Base-by-base conservation (phyloP, 208 protist species). In the Vickermania spadyakhi region DNA sequence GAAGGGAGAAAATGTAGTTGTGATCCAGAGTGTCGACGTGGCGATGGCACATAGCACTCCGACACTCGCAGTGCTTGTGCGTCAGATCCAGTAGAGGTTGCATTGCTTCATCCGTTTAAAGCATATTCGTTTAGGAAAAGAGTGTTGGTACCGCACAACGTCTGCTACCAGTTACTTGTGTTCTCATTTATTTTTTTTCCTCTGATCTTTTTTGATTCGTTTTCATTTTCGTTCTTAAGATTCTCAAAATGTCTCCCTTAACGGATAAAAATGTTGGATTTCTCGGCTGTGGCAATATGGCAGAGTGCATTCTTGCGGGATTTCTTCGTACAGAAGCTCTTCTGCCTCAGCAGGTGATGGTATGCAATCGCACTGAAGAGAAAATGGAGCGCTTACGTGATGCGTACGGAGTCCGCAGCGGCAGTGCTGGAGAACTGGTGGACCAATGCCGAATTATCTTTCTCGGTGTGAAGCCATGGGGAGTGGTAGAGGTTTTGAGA, bases 231-330 rank as follows among this genome's bases (percentile, higher is more conserved):
- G n/a, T n/a, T n/a, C n/a, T n/a, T n/a, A n/a, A n/a, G n/a, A n/a
- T n/a, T n/a, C n/a, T n/a, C n/a, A n/a, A n/a, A n/a, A n/a, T 45
- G 36, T 7, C 36, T n/a, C 36, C 36, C 11, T 18, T 45, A 45
- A 45, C 36, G 18, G 36, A 45, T 41, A 72, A 72, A 11, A 75
- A 53, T 23, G 77, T 98, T 59, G 89, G 89, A 27, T 97, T 98
- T 76, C 61, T 98, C 45, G 96, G 96, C 26, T 96, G 82, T 42
- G 96, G 96, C n/a, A 88, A 75, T 62, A 98, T 98, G 94, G 89
- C 72, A 2, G 72, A 80, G 31, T 88, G 93, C 65, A 96, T 98
- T 31, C 77, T 97, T 29, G 52, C 52, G 2, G 89, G 88, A 0
- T 30, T 96, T 1, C 29, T 96, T 23, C 58, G 70, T 11, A 71